Evolutionary conservation across 345 rosid genomes (phyloP).

Genomic region (Citrus mangshanensis): DNA sequence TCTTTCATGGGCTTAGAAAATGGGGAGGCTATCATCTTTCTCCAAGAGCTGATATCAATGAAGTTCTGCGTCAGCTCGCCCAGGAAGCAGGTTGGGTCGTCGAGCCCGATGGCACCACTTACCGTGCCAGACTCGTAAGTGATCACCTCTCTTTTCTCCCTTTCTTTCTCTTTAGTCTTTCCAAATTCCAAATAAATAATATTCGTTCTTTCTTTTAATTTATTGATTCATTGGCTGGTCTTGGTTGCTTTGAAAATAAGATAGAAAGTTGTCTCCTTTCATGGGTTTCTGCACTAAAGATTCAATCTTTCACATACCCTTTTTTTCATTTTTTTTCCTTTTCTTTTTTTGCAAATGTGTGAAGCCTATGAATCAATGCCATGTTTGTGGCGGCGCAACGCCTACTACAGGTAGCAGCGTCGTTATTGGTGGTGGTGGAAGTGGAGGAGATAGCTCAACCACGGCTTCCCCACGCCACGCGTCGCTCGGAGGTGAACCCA

Average conservation of each 20-base stretch:
- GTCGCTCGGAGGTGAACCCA: constrained; percentile 6
- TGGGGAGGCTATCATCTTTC: constrained; percentile 45
- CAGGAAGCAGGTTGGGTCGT: constrained; percentile 53
- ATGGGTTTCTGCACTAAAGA: background rate
- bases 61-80: constrained; percentile 48
- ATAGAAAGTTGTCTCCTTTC: background rate
- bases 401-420: constrained; percentile 30
- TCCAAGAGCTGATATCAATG: constrained; percentile 47
- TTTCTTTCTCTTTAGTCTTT: too few species aligned
- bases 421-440: constrained; percentile 13
- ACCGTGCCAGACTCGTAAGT: constrained; percentile 28
- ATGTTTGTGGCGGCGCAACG: constrained; percentile 33
- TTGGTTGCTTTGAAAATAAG: background rate
- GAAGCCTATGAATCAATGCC: constrained; percentile 31
- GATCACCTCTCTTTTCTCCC: too few species aligned
- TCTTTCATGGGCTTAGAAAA: constrained; percentile 44
- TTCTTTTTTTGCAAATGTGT: background rate
- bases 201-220: background rate
- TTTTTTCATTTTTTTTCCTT: background rate
- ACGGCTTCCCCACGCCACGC: constrained; percentile 30
- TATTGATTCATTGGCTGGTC: background rate
- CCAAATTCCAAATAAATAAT: background rate
- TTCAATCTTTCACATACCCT: background rate
- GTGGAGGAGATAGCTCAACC: constrained; percentile 33
- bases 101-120: constrained; percentile 50